Base-by-base conservation (phyloP, 371 early-diverging fungal species). In the Rhizopus microsporus region DNA sequence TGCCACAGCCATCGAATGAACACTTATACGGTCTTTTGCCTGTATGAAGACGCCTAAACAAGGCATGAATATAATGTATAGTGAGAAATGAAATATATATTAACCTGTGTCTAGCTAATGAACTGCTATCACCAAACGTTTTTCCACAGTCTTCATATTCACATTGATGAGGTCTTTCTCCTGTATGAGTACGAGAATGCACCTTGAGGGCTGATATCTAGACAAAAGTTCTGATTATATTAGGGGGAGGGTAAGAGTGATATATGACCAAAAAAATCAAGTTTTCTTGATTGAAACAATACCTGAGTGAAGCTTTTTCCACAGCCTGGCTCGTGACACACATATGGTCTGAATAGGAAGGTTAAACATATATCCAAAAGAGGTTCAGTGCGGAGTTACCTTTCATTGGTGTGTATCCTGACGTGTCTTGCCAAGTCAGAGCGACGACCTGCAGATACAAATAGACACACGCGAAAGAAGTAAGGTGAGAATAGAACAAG, bases 101-200 rank as follows among this genome's bases (percentile, higher is more conserved):
- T 39, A 59, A 69, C 67, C 88, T 56, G 46, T 69, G 70, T 8
- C 70, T 62, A 46, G 70, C 70, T 38, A 69, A 56, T 0, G 82
- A 81, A 46, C 77, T 74, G 51, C 82, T 82, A 45, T 83, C 84
- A 43, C 81, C 77, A 65, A 83, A 83, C 7, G 74, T 62, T 59
- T 79, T 80, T 29, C 70, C 69, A 54, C 84, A 83, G 17, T 70
- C 68, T 30, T 74, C 73, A 15, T 75, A 71, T 66, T 84, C 80
- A 55, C 89, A 89, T 42, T 72, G 56, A 67, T 89, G 89, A 17
- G 89, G 89, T 45, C 84, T 71, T 67, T 88, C 90, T 30, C 89
- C 89, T 15, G 88, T 78, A 65, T 89, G 89, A 0, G 89, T 89
- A 60, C 89, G 78, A 43, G 76, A 64, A 62, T 89, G 90, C 15